Evolutionary conservation across 1,284 basidiomycete genomes (phyloP), one percentile per base, ranked within the genome.

Genomic region (Sanghuangporus baumii): DNA sequence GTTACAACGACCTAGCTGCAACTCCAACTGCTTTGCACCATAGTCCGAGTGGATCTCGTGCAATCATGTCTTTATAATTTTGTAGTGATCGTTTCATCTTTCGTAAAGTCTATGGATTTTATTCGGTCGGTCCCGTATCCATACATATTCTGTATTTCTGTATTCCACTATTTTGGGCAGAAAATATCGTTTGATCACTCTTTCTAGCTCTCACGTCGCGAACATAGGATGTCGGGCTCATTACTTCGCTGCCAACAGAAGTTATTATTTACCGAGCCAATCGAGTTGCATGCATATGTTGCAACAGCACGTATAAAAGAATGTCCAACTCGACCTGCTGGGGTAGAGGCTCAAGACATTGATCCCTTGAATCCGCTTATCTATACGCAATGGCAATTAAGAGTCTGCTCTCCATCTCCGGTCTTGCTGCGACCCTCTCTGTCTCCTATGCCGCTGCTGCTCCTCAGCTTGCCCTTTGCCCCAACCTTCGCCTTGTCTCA

Each of bases 401-500:
- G 52, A 36, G 14, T 34, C 31, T 54, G 7, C 16, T 37, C 52
- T 23, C 6, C 26, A 34, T 54, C 34, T 6, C 52, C 6, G 8
- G 31, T 3, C 52, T 54, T 26, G 59, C 51, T 14, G 47, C 46
- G 37, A 14, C 14, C 3, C 52, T 54, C 31, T 54, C 52, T 62
- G 48, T 66, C 65, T 16, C 65, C 61, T 43, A 51, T 26, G 75
- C 70, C 54, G 69, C 70, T 31, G 64, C 72, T 31, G 43, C 16
- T 31, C 67, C 69, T 9, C 72, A 68, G 60, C 74, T 72, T 43
- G 71, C 74, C 47, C 67, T 74, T 26, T 79, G 76, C 66, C 63
- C 75, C 0, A 73, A 75, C 65, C 76, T 77, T 14, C 67, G 74
- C 57, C 70, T 69, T 11, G 73, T 71, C 9, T 69, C 71, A 5